Evolutionary conservation across 306 rosid species (phyloP), one percentile per base, ranked within the genome.

Genomic region (Castanea crenata): DNA sequence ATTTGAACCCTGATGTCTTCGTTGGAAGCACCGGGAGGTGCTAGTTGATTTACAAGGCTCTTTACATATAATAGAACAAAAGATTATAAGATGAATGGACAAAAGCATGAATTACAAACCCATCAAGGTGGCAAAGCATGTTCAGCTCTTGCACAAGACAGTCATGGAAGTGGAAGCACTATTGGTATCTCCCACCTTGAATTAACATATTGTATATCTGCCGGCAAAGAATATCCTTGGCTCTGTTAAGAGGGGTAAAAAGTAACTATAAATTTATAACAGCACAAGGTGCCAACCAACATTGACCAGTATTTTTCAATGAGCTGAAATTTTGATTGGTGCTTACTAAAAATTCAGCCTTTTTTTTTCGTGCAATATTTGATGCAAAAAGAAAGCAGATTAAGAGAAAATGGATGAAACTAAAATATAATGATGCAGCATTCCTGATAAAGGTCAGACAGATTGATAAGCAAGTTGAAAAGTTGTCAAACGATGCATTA

Each of bases 131-230:
- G 81, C 97, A 94, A 85, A 91, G 84, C 87, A 86, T 85, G 88
- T 80, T 90, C 76, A 94, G 92, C 88, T 94, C 97, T 80, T 88
- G 91, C 49, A 88, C 83, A 78, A 87, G 88, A 87, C 99, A 90
- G 74, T 94, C 99, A 62, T 93, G 95, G 73, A 94, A 94, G 95
- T 16, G 99, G 99, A 78, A 89, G 97, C 81, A 89, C 88, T 73
- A 91, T 83, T 23, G 99, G 97, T 79, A 89, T 74, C 77, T 89
- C 91, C 97, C 92, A 86, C 82, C 97, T 90, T 54, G 97, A 88
- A 80, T 94, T 97, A 55, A 91, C 94, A 87, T 94, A 92, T 81
- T 92, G 97, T 81, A 92, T 88, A 89, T 94, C 97, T 57, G 93
- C 99, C 27, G 99, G 93, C 79, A 92, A 79, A 19, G 97, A 94